A percentile compares a stretch with the other conserved stretches of the same genome.
Conservation (phyloP, 805 yeast species). For the Clavispora carvajalis region DNA sequence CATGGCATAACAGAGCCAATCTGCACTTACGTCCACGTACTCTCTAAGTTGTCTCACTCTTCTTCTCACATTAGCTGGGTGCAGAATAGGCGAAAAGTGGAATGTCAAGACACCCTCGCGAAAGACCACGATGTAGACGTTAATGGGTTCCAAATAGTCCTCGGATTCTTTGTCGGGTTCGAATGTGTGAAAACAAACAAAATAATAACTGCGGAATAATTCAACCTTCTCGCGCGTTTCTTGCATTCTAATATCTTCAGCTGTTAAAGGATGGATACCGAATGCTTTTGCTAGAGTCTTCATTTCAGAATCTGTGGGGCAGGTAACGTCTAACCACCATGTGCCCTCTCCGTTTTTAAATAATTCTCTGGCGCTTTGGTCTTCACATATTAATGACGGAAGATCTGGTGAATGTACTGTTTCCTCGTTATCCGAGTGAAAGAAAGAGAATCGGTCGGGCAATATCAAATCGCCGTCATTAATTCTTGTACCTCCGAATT, state of each 20-base stretch:
- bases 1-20: conserved; percentile 78
- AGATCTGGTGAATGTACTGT: conserved; percentile 88
- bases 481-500: conserved; percentile 35
- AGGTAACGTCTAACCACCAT: conserved; percentile 95
- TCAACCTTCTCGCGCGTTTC: conserved; percentile 98
- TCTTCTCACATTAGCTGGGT: conserved; percentile 68
- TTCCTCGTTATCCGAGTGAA: conserved; percentile 75
- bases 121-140: conserved; percentile 61
- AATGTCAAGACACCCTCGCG: conserved; percentile 55
- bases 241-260: conserved; percentile 94
- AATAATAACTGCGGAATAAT: conserved; percentile 81
- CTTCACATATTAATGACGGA: conserved; percentile 65
- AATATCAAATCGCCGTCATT: conserved; percentile 26
- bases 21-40: conserved; percentile 71
- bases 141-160: conserved; percentile 74
- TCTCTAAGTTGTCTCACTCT: conserved; percentile 76
- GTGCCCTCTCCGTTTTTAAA: conserved; percentile 70
- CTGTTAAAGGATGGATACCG: conserved; percentile 95
- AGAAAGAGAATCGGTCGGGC: conserved; percentile 81
- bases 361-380: conserved; percentile 59
- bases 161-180: conserved; percentile 78
- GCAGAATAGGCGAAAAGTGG: conserved; percentile 55
- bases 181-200: conserved; percentile 95
- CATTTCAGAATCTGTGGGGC: conserved; percentile 96
- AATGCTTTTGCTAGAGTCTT: conserved; percentile 86